Evolutionary conservation across 805 yeast genomes (phyloP).

Genomic region (Pichia nakasei): DNA sequence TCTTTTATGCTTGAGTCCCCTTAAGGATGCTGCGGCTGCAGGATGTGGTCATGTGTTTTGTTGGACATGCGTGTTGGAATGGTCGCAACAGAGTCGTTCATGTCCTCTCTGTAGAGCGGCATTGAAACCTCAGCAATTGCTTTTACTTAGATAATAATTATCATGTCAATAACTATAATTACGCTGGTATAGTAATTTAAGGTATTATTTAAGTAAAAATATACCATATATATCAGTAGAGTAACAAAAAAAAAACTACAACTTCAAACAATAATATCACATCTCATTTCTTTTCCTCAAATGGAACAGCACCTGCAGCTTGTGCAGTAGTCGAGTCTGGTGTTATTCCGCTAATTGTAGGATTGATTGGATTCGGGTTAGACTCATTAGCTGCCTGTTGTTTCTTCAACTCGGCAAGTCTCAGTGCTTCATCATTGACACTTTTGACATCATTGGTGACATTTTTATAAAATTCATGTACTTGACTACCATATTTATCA

Average conservation of each 20-base stretch:
- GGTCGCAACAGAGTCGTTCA: slow-evolving; percentile 82
- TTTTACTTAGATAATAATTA: slow-evolving; percentile 16
- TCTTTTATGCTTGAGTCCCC: slow-evolving; percentile 71
- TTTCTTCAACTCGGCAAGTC: slow-evolving; percentile 56
- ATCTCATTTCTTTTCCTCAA: slow-evolving; percentile 14
- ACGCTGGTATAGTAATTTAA: too few species aligned
- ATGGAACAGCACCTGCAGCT: slow-evolving; percentile 19
- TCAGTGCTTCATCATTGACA: slow-evolving; percentile 66
- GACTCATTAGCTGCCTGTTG: slow-evolving; percentile 1
- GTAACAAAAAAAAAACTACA: too few species aligned
- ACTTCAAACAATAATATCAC: not conserved
- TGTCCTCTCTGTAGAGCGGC: slow-evolving; percentile 86
- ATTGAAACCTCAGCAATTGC: slow-evolving; percentile 55
- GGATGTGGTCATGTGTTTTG: slow-evolving; percentile 91
- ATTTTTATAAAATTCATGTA: slow-evolving; percentile 51
- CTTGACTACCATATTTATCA: slow-evolving; percentile 45
- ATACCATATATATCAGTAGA: not conserved
- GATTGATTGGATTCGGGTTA: not conserved
- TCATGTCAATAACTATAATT: too few species aligned
- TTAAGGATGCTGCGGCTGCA: slow-evolving; percentile 78
- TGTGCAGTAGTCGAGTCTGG: slow-evolving; percentile 16
- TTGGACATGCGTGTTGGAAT: slow-evolving; percentile 83
- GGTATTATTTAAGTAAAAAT: not conserved
- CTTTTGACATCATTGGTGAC: slow-evolving; percentile 48
- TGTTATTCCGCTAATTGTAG: slow-evolving; percentile 14